Percentiles rank a stretch among this genome's conserved stretches.
Conservation (phyloP, 2,329 filamentous ascomycete species). For the Arachnopeziza araneosa region DNA sequence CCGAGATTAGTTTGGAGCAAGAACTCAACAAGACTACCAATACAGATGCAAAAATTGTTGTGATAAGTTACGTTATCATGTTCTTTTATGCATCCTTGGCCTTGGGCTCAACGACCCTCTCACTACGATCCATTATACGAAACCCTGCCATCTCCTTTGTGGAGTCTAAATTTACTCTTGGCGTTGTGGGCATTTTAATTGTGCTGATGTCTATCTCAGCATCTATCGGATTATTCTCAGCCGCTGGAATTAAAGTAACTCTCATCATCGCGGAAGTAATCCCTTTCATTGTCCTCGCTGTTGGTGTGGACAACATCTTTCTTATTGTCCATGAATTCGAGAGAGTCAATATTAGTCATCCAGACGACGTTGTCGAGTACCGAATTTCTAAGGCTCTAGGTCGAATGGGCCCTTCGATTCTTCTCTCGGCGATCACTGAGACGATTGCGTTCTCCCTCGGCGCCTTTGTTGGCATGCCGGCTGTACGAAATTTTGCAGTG, state of each 20-base stretch:
- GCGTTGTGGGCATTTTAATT: constrained; percentile 90
- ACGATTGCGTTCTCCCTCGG: constrained; percentile 90
- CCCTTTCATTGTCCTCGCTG: constrained; percentile 90
- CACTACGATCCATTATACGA: constrained; percentile 67
- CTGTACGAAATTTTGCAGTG: constrained; percentile 92
- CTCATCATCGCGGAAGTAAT: constrained; percentile 98
- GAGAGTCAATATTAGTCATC: constrained; percentile 84
- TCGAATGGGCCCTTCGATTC: constrained; percentile 92
- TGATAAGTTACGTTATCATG: constrained; percentile 98
- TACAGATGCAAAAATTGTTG: constrained; percentile 93
- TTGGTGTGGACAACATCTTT: constrained; percentile 98
- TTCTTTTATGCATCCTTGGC: constrained; percentile 94
- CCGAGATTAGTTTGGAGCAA: constrained; percentile 89
- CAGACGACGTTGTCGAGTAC: constrained; percentile 81
- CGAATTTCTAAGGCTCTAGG: constrained; percentile 84
- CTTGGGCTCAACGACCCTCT: constrained; percentile 80
- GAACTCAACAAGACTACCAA: constrained; percentile 98
- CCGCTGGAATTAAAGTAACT: constrained; percentile 85
- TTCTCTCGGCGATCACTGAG: constrained; percentile 91
- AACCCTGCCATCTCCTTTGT: constrained; percentile 84
- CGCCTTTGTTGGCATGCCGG: constrained; percentile 94
- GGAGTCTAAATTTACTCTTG: constrained; percentile 93
- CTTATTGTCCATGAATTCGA: constrained; percentile 98
- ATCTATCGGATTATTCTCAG: constrained; percentile 92
- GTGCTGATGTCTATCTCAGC: constrained; percentile 96